Evolutionary conservation across 306 rosid species (phyloP).

Genomic region (Gynostemma pentaphyllum): DNA sequence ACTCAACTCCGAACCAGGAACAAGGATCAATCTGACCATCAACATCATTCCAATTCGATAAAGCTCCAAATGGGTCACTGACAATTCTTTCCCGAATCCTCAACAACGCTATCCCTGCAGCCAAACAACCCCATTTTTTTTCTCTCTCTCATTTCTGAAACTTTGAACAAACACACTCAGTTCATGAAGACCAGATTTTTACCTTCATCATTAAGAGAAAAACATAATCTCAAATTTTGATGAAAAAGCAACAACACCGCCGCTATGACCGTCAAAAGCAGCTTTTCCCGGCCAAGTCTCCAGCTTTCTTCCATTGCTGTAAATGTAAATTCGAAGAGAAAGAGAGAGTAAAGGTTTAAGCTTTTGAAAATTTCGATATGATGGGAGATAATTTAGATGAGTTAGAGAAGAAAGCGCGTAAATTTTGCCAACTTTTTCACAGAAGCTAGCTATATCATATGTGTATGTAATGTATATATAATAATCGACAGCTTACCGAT

Average conservation of each 20-base stretch:
- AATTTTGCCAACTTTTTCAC: constrained; percentile 12
- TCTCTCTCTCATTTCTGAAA: neutral
- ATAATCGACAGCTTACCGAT: constrained; percentile 1
- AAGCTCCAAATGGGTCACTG: constrained; percentile 46
- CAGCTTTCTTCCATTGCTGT: constrained; percentile 13
- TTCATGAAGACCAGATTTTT: neutral
- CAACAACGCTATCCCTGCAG: constrained; percentile 48
- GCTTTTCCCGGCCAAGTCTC: constrained; percentile 26
- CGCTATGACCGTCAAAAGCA: constrained; percentile 15
- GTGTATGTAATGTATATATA: neutral
- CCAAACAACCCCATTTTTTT: constrained; percentile 20
- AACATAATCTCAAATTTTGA: constrained; percentile 20
- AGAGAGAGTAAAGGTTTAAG: neutral
- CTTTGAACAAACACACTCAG: neutral
- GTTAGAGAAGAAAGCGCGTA: constrained; percentile 34
- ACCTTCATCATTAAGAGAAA: constrained; percentile 41
- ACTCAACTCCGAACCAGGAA: constrained; percentile 65
- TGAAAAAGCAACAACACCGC: constrained; percentile 13
- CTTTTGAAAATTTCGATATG: too few relatives aligned
- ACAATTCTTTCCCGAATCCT: constrained; percentile 35
- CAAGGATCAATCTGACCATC: constrained; percentile 32
- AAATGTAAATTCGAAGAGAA: neutral
- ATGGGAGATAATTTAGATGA: constrained; percentile 5
- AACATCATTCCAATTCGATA: constrained; percentile 38
- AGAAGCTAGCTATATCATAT: neutral